phyloP scores from a whole-genome alignment of 306 rosid species.

The Rosa chinensis region DNA sequence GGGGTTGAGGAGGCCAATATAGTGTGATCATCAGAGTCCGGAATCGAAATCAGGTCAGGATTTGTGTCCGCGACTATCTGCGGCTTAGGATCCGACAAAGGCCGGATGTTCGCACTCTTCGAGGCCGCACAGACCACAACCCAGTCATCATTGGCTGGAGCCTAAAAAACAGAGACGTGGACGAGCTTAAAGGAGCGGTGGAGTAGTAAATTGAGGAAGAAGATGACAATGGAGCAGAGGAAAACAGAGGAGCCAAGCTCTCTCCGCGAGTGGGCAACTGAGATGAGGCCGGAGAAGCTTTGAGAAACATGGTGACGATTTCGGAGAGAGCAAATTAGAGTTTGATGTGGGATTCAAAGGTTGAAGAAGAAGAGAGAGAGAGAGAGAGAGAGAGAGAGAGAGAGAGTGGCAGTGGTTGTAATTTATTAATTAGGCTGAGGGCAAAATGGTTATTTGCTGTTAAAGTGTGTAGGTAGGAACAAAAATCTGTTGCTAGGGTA shows the following conservation, averaged over 20 bases:
- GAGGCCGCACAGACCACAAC: conserved; percentile 42
- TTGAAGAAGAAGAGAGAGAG: background rate
- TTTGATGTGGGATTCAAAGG: background rate
- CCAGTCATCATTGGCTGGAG: conserved; percentile 20
- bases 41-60: no score
- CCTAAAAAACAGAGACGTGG: conserved; percentile 27
- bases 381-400: no score
- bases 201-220: conserved; percentile 1
- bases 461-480: no score
- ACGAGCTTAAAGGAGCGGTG: conserved; percentile 29
- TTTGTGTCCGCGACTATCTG: no score
- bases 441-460: no score
- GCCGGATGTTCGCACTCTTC: conserved; percentile 47
- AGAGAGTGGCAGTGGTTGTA: no score
- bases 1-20: no score
- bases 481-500: no score
- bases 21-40: no score
- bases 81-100: conserved; percentile 6
- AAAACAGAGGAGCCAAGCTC: conserved; percentile 34
- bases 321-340: background rate
- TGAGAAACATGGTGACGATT: conserved; percentile 51
- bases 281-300: conserved; percentile 41
- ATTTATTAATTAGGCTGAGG: no score
- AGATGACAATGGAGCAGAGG: background rate
- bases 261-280: conserved; percentile 32